These are phyloP conservation scores for Pittosporum tobira DNA, from an alignment of 129 eudicot genomes.

Conservation along the genomic window DNA sequence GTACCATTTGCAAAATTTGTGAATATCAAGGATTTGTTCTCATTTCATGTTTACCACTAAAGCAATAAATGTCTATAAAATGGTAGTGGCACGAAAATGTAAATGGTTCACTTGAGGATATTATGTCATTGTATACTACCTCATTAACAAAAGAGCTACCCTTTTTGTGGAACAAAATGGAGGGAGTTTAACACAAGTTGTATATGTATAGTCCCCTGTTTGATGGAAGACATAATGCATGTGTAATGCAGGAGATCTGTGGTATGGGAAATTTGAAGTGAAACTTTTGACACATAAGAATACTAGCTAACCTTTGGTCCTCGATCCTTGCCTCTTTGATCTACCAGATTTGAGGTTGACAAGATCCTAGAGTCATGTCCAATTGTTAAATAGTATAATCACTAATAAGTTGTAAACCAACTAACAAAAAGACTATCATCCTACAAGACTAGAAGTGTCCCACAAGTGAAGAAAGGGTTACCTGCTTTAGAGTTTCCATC, in stretches of 20 bases:
- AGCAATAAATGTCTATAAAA: no score
- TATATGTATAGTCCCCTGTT: background rate
- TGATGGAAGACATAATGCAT: background rate
- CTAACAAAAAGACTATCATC: background rate
- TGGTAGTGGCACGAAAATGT: no score
- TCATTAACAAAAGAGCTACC: no score
- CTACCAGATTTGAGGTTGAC: conserved; percentile 24
- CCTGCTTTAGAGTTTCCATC: conserved; percentile 41
- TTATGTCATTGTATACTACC: no score
- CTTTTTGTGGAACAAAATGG: no score
- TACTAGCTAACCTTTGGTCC: conserved; percentile 36
- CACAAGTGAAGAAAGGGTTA: conserved; percentile 11
- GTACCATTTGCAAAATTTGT: no score
- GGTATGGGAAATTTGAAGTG: background rate
- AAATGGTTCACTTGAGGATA: no score
- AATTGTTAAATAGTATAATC: conserved; percentile 3
- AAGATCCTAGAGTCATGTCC: conserved; percentile 34
- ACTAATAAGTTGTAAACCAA: conserved; percentile 4
- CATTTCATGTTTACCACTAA: no score
- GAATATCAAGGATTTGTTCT: no score
- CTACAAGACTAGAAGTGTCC: background rate
- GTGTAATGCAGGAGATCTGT: background rate
- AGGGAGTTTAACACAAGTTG: background rate
- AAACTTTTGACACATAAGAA: conserved; percentile 4
- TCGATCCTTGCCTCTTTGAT: conserved; percentile 27